Evolutionary conservation across 495 filamentous ascomycete genomes (phyloP).

Genomic region (Aspergillus asperescens): DNA sequence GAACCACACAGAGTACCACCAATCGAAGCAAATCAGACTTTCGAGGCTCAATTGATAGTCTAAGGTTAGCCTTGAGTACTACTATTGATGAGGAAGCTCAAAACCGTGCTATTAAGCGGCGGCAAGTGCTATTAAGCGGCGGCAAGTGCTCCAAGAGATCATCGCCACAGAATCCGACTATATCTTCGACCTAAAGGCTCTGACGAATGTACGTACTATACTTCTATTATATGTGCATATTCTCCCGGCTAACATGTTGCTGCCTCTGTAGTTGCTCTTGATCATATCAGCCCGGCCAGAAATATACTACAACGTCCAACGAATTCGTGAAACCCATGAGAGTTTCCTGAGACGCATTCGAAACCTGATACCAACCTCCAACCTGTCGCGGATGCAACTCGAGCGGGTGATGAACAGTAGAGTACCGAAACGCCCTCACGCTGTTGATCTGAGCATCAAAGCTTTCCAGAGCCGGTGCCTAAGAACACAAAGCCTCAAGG

Average conservation of each 20-base stretch:
- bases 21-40: conserved; percentile 51
- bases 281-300: conserved; percentile 32
- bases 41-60: conserved; percentile 64
- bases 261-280: conserved; percentile 29
- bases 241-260: not conserved
- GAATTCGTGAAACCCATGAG: conserved; percentile 43
- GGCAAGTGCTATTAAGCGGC: conserved; percentile 70
- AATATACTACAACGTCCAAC: conserved; percentile 42
- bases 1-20: conserved; percentile 44
- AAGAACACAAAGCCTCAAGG: conserved; percentile 26
- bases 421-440: conserved; percentile 19
- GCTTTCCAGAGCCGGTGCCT: conserved; percentile 28
- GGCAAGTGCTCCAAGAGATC: conserved; percentile 76
- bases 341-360: conserved; percentile 34
- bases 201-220: conserved; percentile 63
- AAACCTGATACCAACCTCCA: conserved; percentile 28
- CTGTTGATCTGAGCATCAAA: conserved; percentile 28
- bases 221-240: not conserved
- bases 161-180: conserved; percentile 84
- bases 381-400: conserved; percentile 14
- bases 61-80: conserved; percentile 45
- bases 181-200: conserved; percentile 75
- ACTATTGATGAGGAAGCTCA: conserved; percentile 65
- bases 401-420: conserved; percentile 21
- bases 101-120: conserved; percentile 65